A percentile compares a stretch with the other conserved stretches of the same genome.
phyloP scores from a whole-genome alignment of 208 protist genomes.

The Strigomonas culicis region DNA sequence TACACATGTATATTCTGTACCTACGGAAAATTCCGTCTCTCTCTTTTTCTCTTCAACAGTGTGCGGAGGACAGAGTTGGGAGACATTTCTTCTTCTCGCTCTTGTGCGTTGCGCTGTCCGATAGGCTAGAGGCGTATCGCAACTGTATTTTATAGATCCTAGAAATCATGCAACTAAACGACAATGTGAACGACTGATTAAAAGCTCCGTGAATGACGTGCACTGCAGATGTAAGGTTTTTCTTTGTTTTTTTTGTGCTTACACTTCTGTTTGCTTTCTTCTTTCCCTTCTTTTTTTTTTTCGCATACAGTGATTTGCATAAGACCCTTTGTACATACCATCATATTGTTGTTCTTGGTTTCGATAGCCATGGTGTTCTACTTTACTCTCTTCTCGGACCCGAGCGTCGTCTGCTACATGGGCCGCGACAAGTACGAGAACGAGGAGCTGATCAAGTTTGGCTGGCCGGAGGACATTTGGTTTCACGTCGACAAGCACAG shows the following conservation, averaged over 20 bases:
- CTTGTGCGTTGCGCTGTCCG: no score
- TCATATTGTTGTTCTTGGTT: background rate
- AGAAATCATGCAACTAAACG: background rate
- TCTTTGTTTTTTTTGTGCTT: conserved; percentile 20
- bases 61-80: no score
- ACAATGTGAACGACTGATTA: no score
- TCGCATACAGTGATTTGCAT: background rate
- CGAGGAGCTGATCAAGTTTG: conserved; percentile 97
- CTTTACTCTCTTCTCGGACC: conserved; percentile 87
- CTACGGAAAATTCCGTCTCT: no score
- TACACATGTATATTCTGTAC: no score
- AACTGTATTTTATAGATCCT: no score
- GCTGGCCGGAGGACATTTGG: conserved; percentile 98
- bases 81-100: no score
- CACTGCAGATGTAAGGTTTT: no score
- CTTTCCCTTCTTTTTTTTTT: conserved; percentile 9
- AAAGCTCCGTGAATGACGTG: no score
- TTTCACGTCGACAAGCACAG: conserved; percentile 98
- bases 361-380: conserved; percentile 86
- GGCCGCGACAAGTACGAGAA: conserved; percentile 99
- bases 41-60: no score
- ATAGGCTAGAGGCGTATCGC: no score
- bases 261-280: background rate
- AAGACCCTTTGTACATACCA: background rate
- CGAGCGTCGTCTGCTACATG: conserved; percentile 95